Conservation (phyloP, 352 stramenopile species). For the Phytophthora cajani region DNA sequence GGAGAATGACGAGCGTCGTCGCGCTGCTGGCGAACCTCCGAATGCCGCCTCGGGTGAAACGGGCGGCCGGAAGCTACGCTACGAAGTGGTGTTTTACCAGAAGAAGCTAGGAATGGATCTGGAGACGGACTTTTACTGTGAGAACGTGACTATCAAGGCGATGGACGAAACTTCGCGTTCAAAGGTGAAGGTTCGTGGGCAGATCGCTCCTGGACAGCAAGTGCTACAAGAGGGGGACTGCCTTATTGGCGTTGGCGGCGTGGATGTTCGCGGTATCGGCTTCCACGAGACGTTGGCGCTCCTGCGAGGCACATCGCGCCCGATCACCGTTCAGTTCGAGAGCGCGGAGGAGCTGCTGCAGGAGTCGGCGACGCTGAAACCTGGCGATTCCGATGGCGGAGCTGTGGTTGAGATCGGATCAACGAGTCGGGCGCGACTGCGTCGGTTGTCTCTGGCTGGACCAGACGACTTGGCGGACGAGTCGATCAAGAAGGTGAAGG, state of each 20-base stretch:
- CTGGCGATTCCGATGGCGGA: slow-evolving; percentile 22
- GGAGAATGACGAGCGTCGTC: slow-evolving; percentile 64
- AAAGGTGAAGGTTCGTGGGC: slow-evolving; percentile 69
- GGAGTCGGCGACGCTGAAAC: slow-evolving; percentile 21
- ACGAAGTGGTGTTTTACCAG: slow-evolving; percentile 84
- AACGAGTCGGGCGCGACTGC: slow-evolving; percentile 36
- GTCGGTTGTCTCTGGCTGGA: slow-evolving; percentile 29
- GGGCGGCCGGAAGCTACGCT: slow-evolving; percentile 66
- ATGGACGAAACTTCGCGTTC: slow-evolving; percentile 60
- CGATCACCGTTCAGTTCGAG: slow-evolving; percentile 83
- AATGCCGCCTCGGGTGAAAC: slow-evolving; percentile 29
- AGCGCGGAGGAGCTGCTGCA: slow-evolving; percentile 77
- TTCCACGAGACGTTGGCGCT: slow-evolving; percentile 87
- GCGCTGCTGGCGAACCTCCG: slow-evolving; percentile 38
- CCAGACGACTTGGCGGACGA: slow-evolving; percentile 32
- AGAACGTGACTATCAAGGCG: slow-evolving; percentile 87
- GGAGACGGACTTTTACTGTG: slow-evolving; percentile 91
- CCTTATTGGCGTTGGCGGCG: slow-evolving; percentile 73
- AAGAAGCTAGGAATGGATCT: slow-evolving; percentile 87
- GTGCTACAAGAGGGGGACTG: slow-evolving; percentile 84
- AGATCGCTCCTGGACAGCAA: slow-evolving; percentile 56
- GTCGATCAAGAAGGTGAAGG: slow-evolving; percentile 58
- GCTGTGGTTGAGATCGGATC: slow-evolving; percentile 19
- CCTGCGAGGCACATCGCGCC: slow-evolving; percentile 73
- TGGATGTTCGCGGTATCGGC: slow-evolving; percentile 84